Conservation (phyloP, 768 basidiomycete genomes). For the Auricularia auricula-judae region DNA sequence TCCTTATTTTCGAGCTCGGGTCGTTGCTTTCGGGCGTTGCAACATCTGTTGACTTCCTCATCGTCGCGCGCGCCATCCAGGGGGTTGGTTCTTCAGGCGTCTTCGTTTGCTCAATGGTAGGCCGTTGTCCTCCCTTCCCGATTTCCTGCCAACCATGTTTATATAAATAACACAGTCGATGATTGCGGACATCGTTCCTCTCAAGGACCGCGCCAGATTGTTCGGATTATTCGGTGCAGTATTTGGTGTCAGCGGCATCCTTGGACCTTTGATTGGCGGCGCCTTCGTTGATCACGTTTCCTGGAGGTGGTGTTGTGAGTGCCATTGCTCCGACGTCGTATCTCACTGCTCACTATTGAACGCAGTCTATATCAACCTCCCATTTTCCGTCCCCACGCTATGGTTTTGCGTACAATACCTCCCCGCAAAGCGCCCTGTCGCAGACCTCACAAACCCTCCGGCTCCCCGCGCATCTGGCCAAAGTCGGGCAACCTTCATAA, state of each 20-base stretch:
- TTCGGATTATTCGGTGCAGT: slow-evolving; percentile 3
- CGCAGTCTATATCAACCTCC: slow-evolving; percentile 21
- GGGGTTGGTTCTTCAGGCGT: slow-evolving; percentile 23
- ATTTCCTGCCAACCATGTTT: too few species aligned
- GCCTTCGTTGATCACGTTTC: slow-evolving; percentile 22
- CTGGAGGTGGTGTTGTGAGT: slow-evolving; percentile 20
- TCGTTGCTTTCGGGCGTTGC: slow-evolving; percentile 23
- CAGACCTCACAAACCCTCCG: not conserved
- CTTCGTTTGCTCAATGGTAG: slow-evolving; percentile 8
- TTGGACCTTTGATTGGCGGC: slow-evolving; percentile 25
- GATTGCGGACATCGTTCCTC: slow-evolving; percentile 4
- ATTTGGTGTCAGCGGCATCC: slow-evolving; percentile 23
- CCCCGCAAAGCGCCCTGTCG: slow-evolving; percentile 1
- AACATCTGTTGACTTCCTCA: slow-evolving; percentile 18
- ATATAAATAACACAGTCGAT: not conserved
- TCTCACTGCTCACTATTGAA: too few species aligned
- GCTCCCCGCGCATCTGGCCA: not conserved
- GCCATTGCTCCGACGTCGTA: too few species aligned
- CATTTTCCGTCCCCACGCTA: slow-evolving; percentile 17
- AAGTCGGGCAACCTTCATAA: not conserved
- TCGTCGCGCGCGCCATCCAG: slow-evolving; percentile 22
- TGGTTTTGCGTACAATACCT: slow-evolving; percentile 21
- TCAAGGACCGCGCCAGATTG: slow-evolving; percentile 2
- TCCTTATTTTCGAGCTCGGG: slow-evolving; percentile 24
- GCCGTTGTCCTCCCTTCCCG: too few species aligned